These are phyloP conservation scores for Eleusine indica DNA, from an alignment of 176 grass and related monocot genomes.

Conservation along the genomic window DNA sequence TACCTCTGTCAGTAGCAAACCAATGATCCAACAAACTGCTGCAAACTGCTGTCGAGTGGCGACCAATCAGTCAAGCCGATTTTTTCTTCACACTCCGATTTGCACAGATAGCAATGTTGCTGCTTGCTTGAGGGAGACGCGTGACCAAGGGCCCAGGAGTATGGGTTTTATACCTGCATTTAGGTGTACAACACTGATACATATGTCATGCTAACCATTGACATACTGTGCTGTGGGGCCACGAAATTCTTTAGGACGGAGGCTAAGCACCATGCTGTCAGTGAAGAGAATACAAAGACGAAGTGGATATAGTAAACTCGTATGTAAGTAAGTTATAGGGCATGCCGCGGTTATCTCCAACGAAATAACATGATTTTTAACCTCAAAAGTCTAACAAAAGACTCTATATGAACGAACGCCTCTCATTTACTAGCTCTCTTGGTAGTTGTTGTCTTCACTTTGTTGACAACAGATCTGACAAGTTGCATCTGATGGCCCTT, in stretches of 20 bases:
- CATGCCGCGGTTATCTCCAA: neutral
- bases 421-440: too few relatives aligned
- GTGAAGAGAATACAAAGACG: neutral
- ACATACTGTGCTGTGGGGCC: neutral
- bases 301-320: neutral
- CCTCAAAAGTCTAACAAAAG: neutral
- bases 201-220: conserved; percentile 14
- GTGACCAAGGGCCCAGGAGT: neutral
- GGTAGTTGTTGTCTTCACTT: too few relatives aligned
- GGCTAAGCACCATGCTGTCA: neutral
- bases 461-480: too few relatives aligned
- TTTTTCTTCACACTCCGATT: neutral
- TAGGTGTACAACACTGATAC: neutral
- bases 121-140: conserved; percentile 14
- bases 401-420: neutral
- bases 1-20: neutral
- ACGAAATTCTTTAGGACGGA: neutral
- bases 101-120: neutral
- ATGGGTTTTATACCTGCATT: conserved; percentile 38
- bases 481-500: too few relatives aligned
- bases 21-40: neutral
- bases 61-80: conserved; percentile 19
- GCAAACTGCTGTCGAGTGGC: neutral
- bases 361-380: neutral
- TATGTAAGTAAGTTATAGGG: neutral